A percentile compares a stretch with the other conserved stretches of the same genome.
Conservation (phyloP, 192 early-diverging fungal species). For the Umbelopsis sp. region DNA sequence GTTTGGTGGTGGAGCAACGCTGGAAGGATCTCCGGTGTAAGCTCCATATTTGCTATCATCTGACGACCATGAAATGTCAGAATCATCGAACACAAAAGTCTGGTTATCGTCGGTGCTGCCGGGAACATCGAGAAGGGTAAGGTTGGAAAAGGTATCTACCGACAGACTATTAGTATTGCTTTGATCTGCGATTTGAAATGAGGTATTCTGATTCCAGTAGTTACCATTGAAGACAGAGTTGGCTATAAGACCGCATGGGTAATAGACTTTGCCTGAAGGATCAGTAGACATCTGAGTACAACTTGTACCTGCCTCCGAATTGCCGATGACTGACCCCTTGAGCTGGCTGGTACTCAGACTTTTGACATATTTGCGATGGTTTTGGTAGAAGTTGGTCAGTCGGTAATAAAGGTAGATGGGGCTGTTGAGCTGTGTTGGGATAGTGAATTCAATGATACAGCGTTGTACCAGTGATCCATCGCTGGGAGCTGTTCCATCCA, state of each 20-base stretch:
- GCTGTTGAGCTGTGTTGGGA: conserved; percentile 66
- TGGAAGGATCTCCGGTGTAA: conserved; percentile 50
- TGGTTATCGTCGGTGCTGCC: conserved; percentile 36
- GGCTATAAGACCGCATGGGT: conserved; percentile 98
- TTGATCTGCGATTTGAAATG: neutral
- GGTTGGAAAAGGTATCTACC: conserved; percentile 63
- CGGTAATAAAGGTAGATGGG: conserved; percentile 95
- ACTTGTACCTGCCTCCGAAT: conserved; percentile 41
- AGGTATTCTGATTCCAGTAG: neutral
- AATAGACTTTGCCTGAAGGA: conserved; percentile 51
- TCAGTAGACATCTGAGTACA: conserved; percentile 63
- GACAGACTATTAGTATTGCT: neutral
- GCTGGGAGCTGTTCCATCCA: neutral
- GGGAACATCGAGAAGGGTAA: conserved; percentile 58
- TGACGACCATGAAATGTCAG: conserved; percentile 86
- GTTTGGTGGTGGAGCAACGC: conserved; percentile 84
- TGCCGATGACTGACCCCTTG: conserved; percentile 58
- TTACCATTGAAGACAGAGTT: conserved; percentile 97
- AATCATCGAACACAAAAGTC: conserved; percentile 63
- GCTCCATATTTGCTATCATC: conserved; percentile 75
- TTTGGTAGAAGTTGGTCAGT: conserved; percentile 99
- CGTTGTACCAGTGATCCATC: conserved; percentile 26
- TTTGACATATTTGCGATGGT: conserved; percentile 96
- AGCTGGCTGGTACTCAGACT: conserved; percentile 85
- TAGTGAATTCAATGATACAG: conserved; percentile 77